Conservation (phyloP, 139 green algal genomes). For the Chlorella sp. region DNA sequence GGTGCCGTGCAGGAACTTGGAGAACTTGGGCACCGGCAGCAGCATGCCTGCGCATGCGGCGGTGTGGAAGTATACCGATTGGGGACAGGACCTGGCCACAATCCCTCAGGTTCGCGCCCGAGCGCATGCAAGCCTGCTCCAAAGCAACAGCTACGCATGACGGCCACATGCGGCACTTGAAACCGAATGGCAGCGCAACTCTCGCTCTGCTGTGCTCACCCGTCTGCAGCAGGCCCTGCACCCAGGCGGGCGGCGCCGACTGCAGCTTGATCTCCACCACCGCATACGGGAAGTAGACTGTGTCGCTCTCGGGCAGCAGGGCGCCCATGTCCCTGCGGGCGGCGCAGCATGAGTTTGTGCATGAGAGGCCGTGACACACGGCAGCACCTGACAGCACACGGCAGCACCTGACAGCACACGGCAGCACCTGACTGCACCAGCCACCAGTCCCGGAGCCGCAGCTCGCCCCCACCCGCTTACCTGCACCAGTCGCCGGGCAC, state of each 20-base stretch:
- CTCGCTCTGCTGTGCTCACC: neutral
- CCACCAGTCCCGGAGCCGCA: too few species aligned
- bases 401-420: too few species aligned
- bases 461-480: too few species aligned
- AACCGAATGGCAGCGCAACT: too few species aligned
- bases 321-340: slow-evolving; percentile 36
- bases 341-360: too few species aligned
- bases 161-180: neutral
- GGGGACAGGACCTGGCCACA: too few species aligned
- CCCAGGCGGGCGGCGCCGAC: slow-evolving; percentile 55
- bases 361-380: too few species aligned
- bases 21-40: slow-evolving; percentile 82
- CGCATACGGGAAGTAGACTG: slow-evolving; percentile 78
- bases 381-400: too few species aligned
- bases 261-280: slow-evolving; percentile 93
- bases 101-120: too few species aligned
- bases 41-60: slow-evolving; percentile 72
- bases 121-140: too few species aligned
- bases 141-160: neutral
- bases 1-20: slow-evolving; percentile 81
- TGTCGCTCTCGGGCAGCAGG: slow-evolving; percentile 31
- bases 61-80: too few species aligned
- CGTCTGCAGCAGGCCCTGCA: slow-evolving; percentile 48
- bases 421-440: too few species aligned
- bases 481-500: slow-evolving; percentile 54